Conservation (phyloP, 495 filamentous ascomycete species). For the Penicillium steckii region DNA sequence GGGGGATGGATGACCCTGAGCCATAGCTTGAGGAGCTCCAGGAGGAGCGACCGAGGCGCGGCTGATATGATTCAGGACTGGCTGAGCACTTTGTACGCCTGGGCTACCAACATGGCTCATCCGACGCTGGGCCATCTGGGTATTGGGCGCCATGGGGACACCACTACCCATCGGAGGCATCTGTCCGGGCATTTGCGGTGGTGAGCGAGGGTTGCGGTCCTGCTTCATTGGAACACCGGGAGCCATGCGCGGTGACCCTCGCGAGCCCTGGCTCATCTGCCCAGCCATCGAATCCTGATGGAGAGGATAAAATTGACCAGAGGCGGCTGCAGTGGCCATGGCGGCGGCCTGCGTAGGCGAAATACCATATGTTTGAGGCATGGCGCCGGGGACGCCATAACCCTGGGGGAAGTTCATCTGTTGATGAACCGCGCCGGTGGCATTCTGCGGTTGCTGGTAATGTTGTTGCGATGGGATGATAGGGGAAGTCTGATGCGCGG, state of each 20-base stretch:
- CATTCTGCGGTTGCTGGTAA: conserved; percentile 48
- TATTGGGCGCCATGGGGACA: conserved; percentile 45
- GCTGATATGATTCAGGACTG: conserved; percentile 49
- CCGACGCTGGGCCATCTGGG: conserved; percentile 46
- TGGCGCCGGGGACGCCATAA: conserved; percentile 47
- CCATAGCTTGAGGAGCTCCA: conserved; percentile 50
- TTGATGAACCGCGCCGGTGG: conserved; percentile 47
- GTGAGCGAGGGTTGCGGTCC: conserved; percentile 52
- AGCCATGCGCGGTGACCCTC: conserved; percentile 53
- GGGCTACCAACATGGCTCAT: conserved; percentile 54
- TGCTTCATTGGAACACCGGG: conserved; percentile 46
- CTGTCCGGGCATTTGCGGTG: conserved; percentile 47
- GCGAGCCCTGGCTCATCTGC: conserved; percentile 44
- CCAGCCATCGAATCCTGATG: conserved; percentile 50
- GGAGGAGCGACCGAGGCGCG: conserved; percentile 47
- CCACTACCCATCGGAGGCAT: conserved; percentile 52
- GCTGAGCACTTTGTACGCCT: conserved; percentile 42
- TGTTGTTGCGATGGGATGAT: conserved; percentile 55
- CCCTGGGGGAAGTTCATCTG: conserved; percentile 54
- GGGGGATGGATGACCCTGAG: conserved; percentile 73
- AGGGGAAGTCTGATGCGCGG: conserved; percentile 50
- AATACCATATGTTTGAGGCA: conserved; percentile 50
- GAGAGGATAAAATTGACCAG: conserved; percentile 50
- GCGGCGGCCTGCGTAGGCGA: conserved; percentile 54
- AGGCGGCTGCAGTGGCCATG: conserved; percentile 56